These are phyloP conservation scores for Vitellaria paradoxa DNA, from an alignment of 179 eudicot species.

Conservation along the genomic window DNA sequence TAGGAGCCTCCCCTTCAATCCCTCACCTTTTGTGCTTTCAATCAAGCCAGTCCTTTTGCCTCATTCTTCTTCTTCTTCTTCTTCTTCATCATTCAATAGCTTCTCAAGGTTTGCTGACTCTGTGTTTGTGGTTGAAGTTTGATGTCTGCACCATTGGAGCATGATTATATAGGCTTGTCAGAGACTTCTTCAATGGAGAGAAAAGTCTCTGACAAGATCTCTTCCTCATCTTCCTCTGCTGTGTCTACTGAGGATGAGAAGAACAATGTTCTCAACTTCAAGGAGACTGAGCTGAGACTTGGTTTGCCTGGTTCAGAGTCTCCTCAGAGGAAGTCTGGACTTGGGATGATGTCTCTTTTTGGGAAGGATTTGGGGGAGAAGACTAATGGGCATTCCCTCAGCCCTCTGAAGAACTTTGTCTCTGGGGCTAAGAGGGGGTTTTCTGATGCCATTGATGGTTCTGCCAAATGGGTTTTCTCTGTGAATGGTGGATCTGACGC, in stretches of 20 bases:
- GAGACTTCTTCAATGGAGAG: slow-evolving; percentile 47
- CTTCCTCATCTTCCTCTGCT: slow-evolving; percentile 19
- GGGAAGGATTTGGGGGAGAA: slow-evolving; percentile 46
- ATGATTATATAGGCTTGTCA: slow-evolving; percentile 66
- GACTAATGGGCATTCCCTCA: slow-evolving; percentile 23
- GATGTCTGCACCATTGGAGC: slow-evolving; percentile 50
- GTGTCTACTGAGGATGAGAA: slow-evolving; percentile 24
- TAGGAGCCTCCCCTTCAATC: slow-evolving; percentile 6
- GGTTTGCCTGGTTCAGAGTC: slow-evolving; percentile 79
- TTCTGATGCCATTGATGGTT: slow-evolving; percentile 57
- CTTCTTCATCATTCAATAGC: neutral
- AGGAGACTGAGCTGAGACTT: slow-evolving; percentile 70
- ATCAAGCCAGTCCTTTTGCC: neutral
- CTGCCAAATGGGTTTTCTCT: slow-evolving; percentile 66
- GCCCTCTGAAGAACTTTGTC: slow-evolving; percentile 32
- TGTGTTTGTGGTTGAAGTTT: slow-evolving; percentile 19
- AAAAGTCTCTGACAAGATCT: slow-evolving; percentile 32
- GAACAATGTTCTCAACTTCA: slow-evolving; percentile 34
- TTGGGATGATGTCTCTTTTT: slow-evolving; percentile 51
- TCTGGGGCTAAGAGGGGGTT: slow-evolving; percentile 76
- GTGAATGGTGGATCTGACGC: slow-evolving; percentile 55
- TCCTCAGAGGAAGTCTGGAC: slow-evolving; percentile 43
- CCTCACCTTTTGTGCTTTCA: neutral
- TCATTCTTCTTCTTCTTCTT: neutral
- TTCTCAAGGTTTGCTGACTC: no score